Conservation (phyloP, 139 green algal species). For the Spirogloea muscicola region DNA sequence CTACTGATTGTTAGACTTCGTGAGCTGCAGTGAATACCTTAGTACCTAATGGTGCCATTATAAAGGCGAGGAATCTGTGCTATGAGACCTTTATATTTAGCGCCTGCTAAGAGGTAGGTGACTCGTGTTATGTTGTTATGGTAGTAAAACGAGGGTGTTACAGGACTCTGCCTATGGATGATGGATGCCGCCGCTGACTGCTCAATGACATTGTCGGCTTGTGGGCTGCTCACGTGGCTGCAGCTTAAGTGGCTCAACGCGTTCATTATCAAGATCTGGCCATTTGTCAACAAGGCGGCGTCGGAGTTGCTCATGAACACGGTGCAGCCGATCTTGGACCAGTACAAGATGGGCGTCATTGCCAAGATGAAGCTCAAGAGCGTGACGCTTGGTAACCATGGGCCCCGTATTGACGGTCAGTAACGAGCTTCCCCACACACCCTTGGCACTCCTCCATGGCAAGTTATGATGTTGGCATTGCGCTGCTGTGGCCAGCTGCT, state of each 20-base stretch:
- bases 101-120: background rate
- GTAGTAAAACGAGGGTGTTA: background rate
- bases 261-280: slow-evolving; percentile 7
- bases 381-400: slow-evolving; percentile 16
- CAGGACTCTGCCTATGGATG: background rate
- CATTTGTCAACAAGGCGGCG: slow-evolving; percentile 20
- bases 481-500: too few relatives aligned
- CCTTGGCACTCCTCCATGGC: too few relatives aligned
- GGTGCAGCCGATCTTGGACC: background rate
- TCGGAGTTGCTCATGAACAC: slow-evolving; percentile 7
- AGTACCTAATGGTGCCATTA: background rate
- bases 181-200: too few relatives aligned
- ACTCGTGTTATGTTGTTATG: background rate
- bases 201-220: too few relatives aligned
- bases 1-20: too few relatives aligned
- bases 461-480: too few relatives aligned
- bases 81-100: background rate
- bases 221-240: slow-evolving; percentile 3
- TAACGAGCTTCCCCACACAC: too few relatives aligned
- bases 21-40: too few relatives aligned
- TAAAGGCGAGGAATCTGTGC: background rate
- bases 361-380: slow-evolving; percentile 13
- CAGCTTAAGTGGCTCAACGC: slow-evolving; percentile 23
- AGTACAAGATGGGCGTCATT: slow-evolving; percentile 15
- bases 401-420: slow-evolving; percentile 3